Conservation (phyloP, 2,329 filamentous ascomycete species). For the Lecanicillium sp. region DNA sequence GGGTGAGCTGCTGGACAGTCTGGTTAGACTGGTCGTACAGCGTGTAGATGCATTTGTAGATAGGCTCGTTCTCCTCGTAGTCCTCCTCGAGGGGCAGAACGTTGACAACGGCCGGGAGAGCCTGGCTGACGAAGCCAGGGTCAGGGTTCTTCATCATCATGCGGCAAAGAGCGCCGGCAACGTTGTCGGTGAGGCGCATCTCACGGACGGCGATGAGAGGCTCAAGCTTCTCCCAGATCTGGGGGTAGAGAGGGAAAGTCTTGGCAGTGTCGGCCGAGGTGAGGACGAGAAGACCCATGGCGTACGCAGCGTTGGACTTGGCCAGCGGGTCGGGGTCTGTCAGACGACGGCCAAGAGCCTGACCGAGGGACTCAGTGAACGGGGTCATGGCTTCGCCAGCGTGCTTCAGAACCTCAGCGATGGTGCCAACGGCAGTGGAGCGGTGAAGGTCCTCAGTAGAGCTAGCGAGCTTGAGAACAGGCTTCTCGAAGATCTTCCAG, state of each 20-base stretch:
- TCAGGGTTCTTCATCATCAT: slow-evolving; percentile 91
- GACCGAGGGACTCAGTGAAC: slow-evolving; percentile 70
- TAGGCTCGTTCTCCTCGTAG: slow-evolving; percentile 91
- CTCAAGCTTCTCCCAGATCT: slow-evolving; percentile 81
- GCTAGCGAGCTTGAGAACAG: slow-evolving; percentile 78
- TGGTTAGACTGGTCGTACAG: slow-evolving; percentile 69
- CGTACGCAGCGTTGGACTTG: slow-evolving; percentile 93
- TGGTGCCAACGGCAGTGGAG: slow-evolving; percentile 81
- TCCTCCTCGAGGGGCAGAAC: slow-evolving; percentile 87
- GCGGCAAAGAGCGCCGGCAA: slow-evolving; percentile 81
- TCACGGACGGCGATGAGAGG: slow-evolving; percentile 71
- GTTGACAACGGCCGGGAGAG: slow-evolving; percentile 72
- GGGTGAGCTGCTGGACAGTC: slow-evolving; percentile 63
- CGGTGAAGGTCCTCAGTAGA: slow-evolving; percentile 84
- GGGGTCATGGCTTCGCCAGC: slow-evolving; percentile 78
- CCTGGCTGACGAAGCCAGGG: slow-evolving; percentile 70
- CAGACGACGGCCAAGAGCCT: slow-evolving; percentile 77
- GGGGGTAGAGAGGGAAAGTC: slow-evolving; percentile 69
- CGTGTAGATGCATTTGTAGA: slow-evolving; percentile 84
- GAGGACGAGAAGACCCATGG: slow-evolving; percentile 75
- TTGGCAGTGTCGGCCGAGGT: slow-evolving; percentile 66
- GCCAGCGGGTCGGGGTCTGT: slow-evolving; percentile 85
- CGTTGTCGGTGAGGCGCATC: slow-evolving; percentile 84
- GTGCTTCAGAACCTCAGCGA: slow-evolving; percentile 83
- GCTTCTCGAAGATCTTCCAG: slow-evolving; percentile 95